Evolutionary conservation across 2,329 filamentous ascomycete genomes (phyloP), one percentile per base, ranked within the genome.

Genomic region (Nothomitra cinnamomea): DNA sequence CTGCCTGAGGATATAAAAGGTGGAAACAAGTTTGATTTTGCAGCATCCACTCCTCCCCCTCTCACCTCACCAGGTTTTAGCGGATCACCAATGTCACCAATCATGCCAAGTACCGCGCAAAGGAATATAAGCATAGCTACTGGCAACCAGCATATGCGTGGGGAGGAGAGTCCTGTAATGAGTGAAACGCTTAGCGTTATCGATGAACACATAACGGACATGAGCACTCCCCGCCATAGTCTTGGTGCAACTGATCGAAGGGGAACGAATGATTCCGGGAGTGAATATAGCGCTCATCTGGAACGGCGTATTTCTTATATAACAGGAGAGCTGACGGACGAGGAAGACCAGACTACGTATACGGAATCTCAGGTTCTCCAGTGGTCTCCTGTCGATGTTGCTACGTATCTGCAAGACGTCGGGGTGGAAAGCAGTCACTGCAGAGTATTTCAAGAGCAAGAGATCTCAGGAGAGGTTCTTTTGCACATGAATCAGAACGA

Each of bases 181-280:
- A 88, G 89, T 64, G 89, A 96, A 66, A 95, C 90, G 0, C 70
- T 96, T 52, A 95, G 88, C 62, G 90, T 96, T 55, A 96, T 96
- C 61, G 84, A 96, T 65, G 90, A 96, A 68, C 90, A 95, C 64
- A 95, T 96, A 60, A 95, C 87, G 42, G 85, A 95, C 65, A 78
- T 96, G 70, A 77, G 74, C 64, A 55, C 74, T 4, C 77, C 77
- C 53, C 73, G 77, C 22, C 75, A 78, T 57, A 75, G 72, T 61
- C 57, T 75, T 54, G 60, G 70, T 45, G 62, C 65, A 19, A 76
- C 78, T 58, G 65, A 82, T 58, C 70, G 77, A 58, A 62, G 74
- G 54, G 67, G 69, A 52, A 68, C 74, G 43, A 87, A 80, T 57
- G 87, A 94, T 65, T 94, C 88, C 1, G 85, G 83, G 51, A 95